phyloP scores from a whole-genome alignment of 2,329 filamentous ascomycete genomes.

The Fusarium chuoi region DNA sequence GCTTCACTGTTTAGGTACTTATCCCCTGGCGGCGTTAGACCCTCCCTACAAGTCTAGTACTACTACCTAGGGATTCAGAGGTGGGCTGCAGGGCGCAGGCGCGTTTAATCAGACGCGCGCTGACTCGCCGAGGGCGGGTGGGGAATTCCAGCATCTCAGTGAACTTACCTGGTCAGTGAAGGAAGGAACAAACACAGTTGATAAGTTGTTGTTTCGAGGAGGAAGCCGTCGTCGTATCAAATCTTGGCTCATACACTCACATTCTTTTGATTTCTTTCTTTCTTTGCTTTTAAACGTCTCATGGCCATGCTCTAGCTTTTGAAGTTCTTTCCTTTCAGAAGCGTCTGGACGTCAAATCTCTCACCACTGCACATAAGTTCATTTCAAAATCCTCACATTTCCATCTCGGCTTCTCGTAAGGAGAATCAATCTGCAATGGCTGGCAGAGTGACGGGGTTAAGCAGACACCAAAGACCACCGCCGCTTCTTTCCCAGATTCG shows the following conservation, averaged over 20 bases:
- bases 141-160: background rate
- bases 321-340: background rate
- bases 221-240: background rate
- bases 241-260: background rate
- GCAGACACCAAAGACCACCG: conserved; percentile 10
- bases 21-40: conserved; percentile 7
- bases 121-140: background rate
- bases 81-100: conserved; percentile 11
- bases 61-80: background rate
- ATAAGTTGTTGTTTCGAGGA: conserved; percentile 1
- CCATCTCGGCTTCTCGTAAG: background rate
- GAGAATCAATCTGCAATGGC: background rate
- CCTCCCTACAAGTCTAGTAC: background rate
- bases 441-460: conserved; percentile 38
- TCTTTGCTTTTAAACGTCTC: background rate
- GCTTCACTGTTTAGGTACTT: background rate
- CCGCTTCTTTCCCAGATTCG: conserved; percentile 30
- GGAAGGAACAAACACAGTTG: conserved; percentile 11
- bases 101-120: conserved; percentile 33
- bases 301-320: background rate
- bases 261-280: background rate
- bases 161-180: background rate
- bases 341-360: background rate
- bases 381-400: background rate
- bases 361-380: background rate